These are phyloP conservation scores for Ogataea corticis DNA, from an alignment of 805 yeast species.

Conservation along the genomic window DNA sequence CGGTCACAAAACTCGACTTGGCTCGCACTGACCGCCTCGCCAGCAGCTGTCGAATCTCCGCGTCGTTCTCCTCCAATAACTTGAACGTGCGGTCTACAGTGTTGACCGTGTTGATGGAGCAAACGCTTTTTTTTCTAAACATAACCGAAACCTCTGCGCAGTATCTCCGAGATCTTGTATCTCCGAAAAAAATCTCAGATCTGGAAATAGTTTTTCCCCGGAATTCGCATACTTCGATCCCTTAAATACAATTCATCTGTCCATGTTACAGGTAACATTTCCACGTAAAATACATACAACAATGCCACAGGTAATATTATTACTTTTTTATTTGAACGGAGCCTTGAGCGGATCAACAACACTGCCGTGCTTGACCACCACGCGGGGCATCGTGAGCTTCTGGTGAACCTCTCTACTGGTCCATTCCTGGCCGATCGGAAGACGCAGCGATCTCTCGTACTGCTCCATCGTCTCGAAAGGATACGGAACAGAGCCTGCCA, in stretches of 20 bases:
- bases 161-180: too few relatives aligned
- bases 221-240: not conserved
- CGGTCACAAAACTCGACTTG: conserved; percentile 16
- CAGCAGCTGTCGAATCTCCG: conserved; percentile 5
- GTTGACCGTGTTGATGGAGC: conserved; percentile 14
- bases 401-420: conserved; percentile 85
- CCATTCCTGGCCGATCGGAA: conserved; percentile 99
- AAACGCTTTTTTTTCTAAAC: conserved; percentile 12
- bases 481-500: conserved; percentile 88
- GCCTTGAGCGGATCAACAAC: conserved; percentile 91
- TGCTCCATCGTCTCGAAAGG: conserved; percentile 93
- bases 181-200: too few relatives aligned
- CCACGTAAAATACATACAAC: not conserved
- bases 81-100: conserved; percentile 12
- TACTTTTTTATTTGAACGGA: conserved; percentile 53
- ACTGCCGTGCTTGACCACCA: conserved; percentile 81
- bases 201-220: not conserved
- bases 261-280: conserved; percentile 4
- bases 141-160: not conserved
- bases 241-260: conserved; percentile 3
- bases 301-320: conserved; percentile 3
- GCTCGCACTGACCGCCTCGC: conserved; percentile 10
- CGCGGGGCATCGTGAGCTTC: conserved; percentile 83
- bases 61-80: conserved; percentile 12
- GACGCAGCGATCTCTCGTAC: conserved; percentile 87